Evolutionary conservation across 164 flowering plant species (phyloP).

Genomic region (Pachysandra terminalis): DNA sequence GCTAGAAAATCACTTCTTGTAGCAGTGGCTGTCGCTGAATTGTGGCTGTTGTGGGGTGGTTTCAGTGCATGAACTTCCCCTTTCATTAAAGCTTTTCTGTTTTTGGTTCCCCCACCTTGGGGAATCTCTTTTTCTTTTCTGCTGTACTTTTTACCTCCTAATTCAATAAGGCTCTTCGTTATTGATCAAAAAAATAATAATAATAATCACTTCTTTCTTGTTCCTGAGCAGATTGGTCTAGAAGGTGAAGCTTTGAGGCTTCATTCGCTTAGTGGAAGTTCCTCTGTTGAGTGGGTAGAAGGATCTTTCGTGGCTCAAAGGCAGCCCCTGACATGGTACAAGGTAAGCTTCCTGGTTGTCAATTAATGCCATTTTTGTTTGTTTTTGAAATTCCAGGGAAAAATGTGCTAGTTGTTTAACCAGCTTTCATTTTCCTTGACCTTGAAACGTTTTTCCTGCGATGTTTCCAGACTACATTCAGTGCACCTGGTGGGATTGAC

Average conservation of each 20-base stretch:
- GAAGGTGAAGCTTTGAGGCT: conserved; percentile 76
- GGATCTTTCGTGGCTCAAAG: conserved; percentile 48
- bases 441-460: background rate
- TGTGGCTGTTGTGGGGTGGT: no score
- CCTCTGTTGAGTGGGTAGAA: conserved; percentile 75
- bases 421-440: background rate
- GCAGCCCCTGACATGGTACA: conserved; percentile 88
- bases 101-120: no score
- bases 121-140: no score
- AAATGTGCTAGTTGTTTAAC: background rate
- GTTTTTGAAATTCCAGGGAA: no score
- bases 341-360: conserved; percentile 42
- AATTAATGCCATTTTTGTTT: background rate
- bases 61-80: no score
- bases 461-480: conserved; percentile 58
- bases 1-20: background rate
- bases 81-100: no score
- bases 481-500: conserved; percentile 64
- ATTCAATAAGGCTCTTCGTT: no score
- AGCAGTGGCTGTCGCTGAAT: no score
- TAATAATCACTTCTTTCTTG: background rate
- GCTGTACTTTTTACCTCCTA: no score
- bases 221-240: conserved; percentile 64
- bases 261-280: conserved; percentile 61
- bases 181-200: no score